These are phyloP conservation scores for Rhodotorula toruloides DNA, from an alignment of 768 basidiomycete species.

Conservation along the genomic window DNA sequence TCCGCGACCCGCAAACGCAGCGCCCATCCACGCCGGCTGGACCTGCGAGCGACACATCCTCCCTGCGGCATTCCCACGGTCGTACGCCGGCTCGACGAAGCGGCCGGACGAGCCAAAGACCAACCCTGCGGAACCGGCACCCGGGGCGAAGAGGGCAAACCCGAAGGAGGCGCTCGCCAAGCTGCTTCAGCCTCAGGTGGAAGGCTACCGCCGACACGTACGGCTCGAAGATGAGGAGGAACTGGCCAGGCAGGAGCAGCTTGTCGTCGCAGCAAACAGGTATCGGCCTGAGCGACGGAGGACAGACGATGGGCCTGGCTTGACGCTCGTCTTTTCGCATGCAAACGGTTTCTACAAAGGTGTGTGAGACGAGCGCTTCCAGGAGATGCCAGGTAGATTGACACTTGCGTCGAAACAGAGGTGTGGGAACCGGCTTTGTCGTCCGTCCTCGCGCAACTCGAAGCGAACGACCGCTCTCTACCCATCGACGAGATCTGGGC, in stretches of 20 bases:
- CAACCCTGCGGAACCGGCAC: background rate
- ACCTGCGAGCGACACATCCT: conserved; percentile 4
- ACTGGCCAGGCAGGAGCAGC: conserved; percentile 22
- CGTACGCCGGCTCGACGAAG: conserved; percentile 10
- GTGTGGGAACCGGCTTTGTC: conserved; percentile 70
- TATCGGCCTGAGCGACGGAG: conserved; percentile 6
- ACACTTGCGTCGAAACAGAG: conserved; percentile 49
- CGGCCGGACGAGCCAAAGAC: background rate
- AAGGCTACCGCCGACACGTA: conserved; percentile 2
- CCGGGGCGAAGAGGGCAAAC: background rate
- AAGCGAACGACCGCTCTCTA: conserved; percentile 19
- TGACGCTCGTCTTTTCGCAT: conserved; percentile 69
- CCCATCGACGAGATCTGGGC: conserved; percentile 70
- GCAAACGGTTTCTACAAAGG: conserved; percentile 87
- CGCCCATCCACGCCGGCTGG: conserved; percentile 17
- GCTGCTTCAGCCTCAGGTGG: conserved; percentile 13
- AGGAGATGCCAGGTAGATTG: too few relatives aligned
- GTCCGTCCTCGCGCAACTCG: conserved; percentile 52
- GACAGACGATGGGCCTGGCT: background rate
- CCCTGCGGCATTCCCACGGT: conserved; percentile 26
- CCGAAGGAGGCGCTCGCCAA: background rate
- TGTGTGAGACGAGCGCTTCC: conserved; percentile 51
- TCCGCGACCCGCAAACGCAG: background rate
- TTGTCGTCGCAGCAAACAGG: conserved; percentile 12
- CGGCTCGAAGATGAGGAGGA: conserved; percentile 13